Percentiles rank a stretch among this genome's conserved stretches.
Conservation (phyloP, 164 flowering plant species). For the Umbilicus rupestris region DNA sequence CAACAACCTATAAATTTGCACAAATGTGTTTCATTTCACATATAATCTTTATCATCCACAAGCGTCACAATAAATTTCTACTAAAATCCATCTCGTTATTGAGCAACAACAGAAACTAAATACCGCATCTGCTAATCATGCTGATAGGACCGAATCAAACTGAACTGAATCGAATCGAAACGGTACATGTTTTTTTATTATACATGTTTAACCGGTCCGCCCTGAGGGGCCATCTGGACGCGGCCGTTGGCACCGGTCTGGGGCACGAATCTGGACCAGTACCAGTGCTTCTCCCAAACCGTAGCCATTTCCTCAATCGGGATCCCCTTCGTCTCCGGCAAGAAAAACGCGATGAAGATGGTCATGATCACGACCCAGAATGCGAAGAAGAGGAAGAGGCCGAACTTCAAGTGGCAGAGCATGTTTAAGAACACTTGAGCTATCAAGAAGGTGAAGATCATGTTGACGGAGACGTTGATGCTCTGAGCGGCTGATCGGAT, state of each 20-base stretch:
- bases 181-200: too few relatives aligned
- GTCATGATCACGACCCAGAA: constrained; percentile 56
- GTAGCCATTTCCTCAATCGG: constrained; percentile 70
- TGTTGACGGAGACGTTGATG: constrained; percentile 67
- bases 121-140: too few relatives aligned
- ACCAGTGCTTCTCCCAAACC: constrained; percentile 81
- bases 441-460: constrained; percentile 70
- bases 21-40: not conserved
- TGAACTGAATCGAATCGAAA: too few relatives aligned
- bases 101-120: not conserved
- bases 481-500: constrained; percentile 86
- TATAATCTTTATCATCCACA: not conserved
- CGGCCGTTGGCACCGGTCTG: not conserved
- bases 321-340: constrained; percentile 77
- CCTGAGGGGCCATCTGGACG: constrained; percentile 1
- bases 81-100: not conserved
- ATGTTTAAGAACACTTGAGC: constrained; percentile 68
- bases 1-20: too few relatives aligned
- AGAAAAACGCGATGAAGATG: constrained; percentile 40
- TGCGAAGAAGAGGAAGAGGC: constrained; percentile 73
- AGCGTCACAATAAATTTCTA: not conserved
- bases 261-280: constrained; percentile 47
- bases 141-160: not conserved
- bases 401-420: constrained; percentile 81
- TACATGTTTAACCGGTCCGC: not conserved